phyloP scores from a whole-genome alignment of 495 filamentous ascomycete genomes.

The Podospora conica region DNA sequence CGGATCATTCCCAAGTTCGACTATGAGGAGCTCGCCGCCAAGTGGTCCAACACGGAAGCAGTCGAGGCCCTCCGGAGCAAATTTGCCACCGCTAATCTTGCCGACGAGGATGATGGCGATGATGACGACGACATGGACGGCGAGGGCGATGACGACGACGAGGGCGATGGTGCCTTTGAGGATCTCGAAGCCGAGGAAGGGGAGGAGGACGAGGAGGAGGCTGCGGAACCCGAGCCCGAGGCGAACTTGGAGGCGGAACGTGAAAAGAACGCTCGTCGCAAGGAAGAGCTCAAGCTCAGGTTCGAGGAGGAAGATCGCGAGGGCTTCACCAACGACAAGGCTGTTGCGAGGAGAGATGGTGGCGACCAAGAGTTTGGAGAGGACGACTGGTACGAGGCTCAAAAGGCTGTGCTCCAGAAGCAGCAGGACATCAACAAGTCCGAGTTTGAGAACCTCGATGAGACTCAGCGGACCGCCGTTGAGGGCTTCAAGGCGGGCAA shows the following conservation, averaged over 20 bases:
- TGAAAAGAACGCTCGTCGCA: conserved; percentile 80
- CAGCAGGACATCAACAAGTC: conserved; percentile 90
- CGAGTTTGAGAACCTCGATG: conserved; percentile 82
- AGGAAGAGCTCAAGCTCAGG: conserved; percentile 87
- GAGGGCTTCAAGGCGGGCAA: conserved; percentile 92
- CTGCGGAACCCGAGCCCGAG: conserved; percentile 28
- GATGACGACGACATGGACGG: conserved; percentile 45
- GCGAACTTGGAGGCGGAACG: conserved; percentile 59
- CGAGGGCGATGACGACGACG: conserved; percentile 74
- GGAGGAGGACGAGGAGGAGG: conserved; percentile 54
- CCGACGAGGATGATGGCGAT: conserved; percentile 44
- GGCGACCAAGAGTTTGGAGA: conserved; percentile 78
- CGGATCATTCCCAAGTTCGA: conserved; percentile 72
- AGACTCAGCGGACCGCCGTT: conserved; percentile 66
- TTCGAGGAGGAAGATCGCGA: conserved; percentile 97
- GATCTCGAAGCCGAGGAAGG: conserved; percentile 74
- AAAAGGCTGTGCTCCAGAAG: conserved; percentile 91
- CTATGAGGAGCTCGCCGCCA: conserved; percentile 71
- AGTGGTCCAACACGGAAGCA: conserved; percentile 75
- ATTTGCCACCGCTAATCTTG: conserved; percentile 65
- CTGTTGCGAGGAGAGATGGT: conserved; percentile 56
- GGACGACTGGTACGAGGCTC: conserved; percentile 96
- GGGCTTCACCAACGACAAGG: conserved; percentile 81
- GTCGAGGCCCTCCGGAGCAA: conserved; percentile 65
- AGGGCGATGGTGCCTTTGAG: conserved; percentile 85